These are phyloP conservation scores for Trichoderma asperellum DNA, from an alignment of 2,329 filamentous ascomycete genomes.

Conservation along the genomic window DNA sequence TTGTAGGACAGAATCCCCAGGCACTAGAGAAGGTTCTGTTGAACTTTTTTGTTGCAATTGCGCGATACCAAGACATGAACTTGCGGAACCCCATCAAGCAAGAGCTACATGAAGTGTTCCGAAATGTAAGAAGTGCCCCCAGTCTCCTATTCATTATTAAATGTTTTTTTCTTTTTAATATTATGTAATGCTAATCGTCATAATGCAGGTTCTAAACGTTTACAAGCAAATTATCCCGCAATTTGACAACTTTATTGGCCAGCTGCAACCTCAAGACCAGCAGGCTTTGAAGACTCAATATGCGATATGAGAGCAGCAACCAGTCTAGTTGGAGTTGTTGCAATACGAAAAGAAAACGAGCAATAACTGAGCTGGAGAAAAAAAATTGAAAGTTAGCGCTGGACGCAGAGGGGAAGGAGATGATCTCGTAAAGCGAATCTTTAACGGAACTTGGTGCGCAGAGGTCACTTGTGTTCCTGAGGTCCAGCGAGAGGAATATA, in stretches of 20 bases:
- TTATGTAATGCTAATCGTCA: slow-evolving; percentile 7
- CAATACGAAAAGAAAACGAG: background rate
- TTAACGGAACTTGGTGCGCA: background rate
- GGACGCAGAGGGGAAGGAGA: slow-evolving; percentile 12
- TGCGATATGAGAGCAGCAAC: slow-evolving; percentile 41
- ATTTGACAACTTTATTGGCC: slow-evolving; percentile 58
- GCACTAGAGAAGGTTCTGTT: slow-evolving; percentile 87
- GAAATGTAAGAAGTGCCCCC: slow-evolving; percentile 61
- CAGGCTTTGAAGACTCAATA: slow-evolving; percentile 55
- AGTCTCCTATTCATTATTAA: background rate
- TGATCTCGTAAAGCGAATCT: background rate
- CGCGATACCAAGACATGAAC: slow-evolving; percentile 70
- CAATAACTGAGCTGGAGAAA: background rate
- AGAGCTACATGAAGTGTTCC: slow-evolving; percentile 72
- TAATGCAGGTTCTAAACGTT: slow-evolving; percentile 52
- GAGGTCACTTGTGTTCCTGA: slow-evolving; percentile 6
- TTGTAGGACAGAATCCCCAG: slow-evolving; percentile 84
- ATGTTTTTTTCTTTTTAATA: background rate
- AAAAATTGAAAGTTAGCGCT: slow-evolving; percentile 15
- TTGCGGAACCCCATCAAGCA: slow-evolving; percentile 64
- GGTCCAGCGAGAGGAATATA: slow-evolving; percentile 15
- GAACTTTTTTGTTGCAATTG: slow-evolving; percentile 83
- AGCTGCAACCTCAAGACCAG: slow-evolving; percentile 55
- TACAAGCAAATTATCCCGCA: slow-evolving; percentile 65
- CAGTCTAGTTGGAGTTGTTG: background rate